These are phyloP conservation scores for Metschnikowia bowlesiae DNA, from an alignment of 805 yeast genomes.

Conservation along the genomic window DNA sequence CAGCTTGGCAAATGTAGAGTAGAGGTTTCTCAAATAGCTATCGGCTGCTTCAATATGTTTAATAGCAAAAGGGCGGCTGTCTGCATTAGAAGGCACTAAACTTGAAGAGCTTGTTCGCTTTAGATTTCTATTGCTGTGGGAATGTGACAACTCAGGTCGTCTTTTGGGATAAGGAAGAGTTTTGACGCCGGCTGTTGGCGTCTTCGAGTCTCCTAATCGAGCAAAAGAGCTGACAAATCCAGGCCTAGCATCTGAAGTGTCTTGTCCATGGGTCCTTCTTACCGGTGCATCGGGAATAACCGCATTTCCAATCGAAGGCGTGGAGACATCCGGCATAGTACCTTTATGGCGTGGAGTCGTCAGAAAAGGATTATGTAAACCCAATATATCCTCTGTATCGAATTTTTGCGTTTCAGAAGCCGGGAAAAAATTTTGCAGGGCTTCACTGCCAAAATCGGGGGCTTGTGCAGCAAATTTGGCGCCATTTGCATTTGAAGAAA, in stretches of 20 bases:
- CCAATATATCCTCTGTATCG: constrained; percentile 6
- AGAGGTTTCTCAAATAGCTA: constrained; percentile 43
- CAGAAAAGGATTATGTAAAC: constrained; percentile 21
- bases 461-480: constrained; percentile 1
- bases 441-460: not conserved
- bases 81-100: constrained; percentile 1
- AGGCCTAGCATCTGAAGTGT: constrained; percentile 4
- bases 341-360: constrained; percentile 28
- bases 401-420: constrained; percentile 3
- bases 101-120: constrained; percentile 15
- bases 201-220: constrained; percentile 9
- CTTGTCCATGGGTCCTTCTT: constrained; percentile 18
- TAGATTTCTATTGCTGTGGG: constrained; percentile 10
- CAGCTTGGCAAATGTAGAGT: constrained; percentile 55
- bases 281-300: constrained; percentile 37
- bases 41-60: constrained; percentile 23
- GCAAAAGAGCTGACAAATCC: constrained; percentile 8
- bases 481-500: not conserved
- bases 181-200: constrained; percentile 12
- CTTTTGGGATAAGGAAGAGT: constrained; percentile 11
- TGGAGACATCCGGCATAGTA: constrained; percentile 11
- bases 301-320: constrained; percentile 20
- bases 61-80: constrained; percentile 2
- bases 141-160: constrained; percentile 8
- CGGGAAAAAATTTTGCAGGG: constrained; percentile 1